phyloP scores from a whole-genome alignment of 345 rosid genomes.

The Euphorbia pulcherrima region DNA sequence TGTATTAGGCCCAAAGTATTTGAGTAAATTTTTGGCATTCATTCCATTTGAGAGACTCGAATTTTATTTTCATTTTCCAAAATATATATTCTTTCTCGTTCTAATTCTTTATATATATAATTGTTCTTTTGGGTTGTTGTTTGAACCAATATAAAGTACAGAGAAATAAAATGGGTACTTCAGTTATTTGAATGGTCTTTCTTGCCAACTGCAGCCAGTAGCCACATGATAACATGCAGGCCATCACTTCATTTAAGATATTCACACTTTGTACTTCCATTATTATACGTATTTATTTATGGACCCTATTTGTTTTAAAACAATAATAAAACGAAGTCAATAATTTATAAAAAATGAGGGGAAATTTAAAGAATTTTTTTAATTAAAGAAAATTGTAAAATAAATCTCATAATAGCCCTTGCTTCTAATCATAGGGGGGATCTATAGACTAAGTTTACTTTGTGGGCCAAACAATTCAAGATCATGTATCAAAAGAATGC shows the following conservation, averaged over 20 bases:
- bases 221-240: conserved; percentile 14
- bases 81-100: no score
- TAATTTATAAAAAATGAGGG: neutral
- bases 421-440: conserved; percentile 37
- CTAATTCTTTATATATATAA: no score
- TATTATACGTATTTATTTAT: neutral
- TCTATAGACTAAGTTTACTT: conserved; percentile 30
- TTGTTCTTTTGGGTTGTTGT: no score
- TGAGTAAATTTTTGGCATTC: no score
- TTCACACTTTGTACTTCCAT: conserved; percentile 19
- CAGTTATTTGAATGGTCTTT: conserved; percentile 33
- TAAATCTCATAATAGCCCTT: conserved; percentile 11
- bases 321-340: neutral
- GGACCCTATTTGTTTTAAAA: neutral
- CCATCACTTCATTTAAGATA: conserved; percentile 27
- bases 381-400: neutral
- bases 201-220: neutral
- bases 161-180: no score
- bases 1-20: no score
- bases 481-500: no score
- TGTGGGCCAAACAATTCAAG: conserved; percentile 30
- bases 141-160: no score
- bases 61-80: no score
- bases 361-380: no score
- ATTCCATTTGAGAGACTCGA: no score